Conservation (phyloP, 108 stramenopile species). For the Fragilariopsis cylindrus region DNA sequence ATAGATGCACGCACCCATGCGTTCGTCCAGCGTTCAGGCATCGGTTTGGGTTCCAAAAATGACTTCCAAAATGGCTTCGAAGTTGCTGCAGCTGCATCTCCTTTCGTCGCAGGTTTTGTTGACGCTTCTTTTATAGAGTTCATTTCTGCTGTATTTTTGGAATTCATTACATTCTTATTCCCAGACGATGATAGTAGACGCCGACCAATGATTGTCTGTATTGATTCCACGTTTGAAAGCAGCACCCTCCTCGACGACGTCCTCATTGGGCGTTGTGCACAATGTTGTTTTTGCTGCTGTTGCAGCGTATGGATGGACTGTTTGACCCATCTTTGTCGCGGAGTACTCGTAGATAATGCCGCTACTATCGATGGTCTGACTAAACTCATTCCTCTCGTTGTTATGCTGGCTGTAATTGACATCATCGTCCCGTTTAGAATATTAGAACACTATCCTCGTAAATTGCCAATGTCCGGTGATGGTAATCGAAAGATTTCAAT, state of each 20-base stretch:
- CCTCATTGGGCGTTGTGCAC: background rate
- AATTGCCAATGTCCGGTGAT: no score
- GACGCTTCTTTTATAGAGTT: background rate
- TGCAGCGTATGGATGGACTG: background rate
- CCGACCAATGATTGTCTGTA: background rate
- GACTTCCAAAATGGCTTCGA: conserved; percentile 23
- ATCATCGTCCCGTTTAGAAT: background rate
- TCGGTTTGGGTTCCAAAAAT: conserved; percentile 70
- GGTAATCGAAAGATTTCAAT: no score
- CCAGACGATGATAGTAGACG: background rate
- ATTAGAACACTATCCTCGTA: no score
- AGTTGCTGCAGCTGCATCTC: background rate
- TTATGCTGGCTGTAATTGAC: background rate
- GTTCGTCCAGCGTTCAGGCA: conserved; percentile 67
- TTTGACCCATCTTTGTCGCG: background rate
- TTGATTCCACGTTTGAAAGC: background rate
- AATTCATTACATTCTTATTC: background rate
- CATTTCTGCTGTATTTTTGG: background rate
- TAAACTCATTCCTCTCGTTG: background rate
- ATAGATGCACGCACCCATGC: conserved; percentile 11
- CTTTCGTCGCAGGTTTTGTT: background rate
- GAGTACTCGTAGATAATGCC: background rate
- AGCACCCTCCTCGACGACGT: background rate
- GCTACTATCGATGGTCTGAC: background rate
- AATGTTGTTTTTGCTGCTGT: background rate